Evolutionary conservation across 2,329 filamentous ascomycete genomes (phyloP).

Genomic region (Botrytis squamosa): DNA sequence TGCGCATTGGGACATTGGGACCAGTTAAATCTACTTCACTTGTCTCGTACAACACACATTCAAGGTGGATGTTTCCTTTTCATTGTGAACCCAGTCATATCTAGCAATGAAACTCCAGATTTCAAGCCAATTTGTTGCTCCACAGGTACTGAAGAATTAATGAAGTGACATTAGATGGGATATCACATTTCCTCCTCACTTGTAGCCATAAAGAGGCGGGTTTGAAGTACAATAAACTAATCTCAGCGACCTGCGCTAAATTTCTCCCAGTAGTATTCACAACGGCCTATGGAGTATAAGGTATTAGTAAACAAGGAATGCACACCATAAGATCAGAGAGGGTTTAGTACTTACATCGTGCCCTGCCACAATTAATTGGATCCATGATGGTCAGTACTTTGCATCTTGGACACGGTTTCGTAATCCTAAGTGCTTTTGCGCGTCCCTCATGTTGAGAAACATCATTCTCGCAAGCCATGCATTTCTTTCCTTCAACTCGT

Average conservation of each 20-base stretch:
- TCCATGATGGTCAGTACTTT: not conserved
- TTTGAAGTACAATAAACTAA: not conserved
- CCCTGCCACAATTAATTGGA: not conserved
- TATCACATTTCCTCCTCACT: not conserved
- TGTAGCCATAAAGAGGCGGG: not conserved
- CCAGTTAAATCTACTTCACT: not conserved
- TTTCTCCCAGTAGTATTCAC: not conserved
- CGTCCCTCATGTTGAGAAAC: too few species aligned
- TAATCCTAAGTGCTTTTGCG: not conserved
- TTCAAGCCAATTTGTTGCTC: not conserved
- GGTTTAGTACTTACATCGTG: not conserved
- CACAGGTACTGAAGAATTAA: not conserved
- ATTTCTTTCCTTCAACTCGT: not conserved
- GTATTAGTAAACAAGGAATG: not conserved
- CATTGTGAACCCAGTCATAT: not conserved
- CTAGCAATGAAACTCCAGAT: not conserved
- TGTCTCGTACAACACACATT: too few species aligned
- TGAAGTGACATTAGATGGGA: not conserved
- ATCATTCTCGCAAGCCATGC: not conserved
- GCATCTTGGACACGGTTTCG: slow-evolving; percentile 5
- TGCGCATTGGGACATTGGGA: too few species aligned
- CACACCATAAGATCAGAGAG: too few species aligned
- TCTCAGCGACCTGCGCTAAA: not conserved
- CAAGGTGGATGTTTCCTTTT: not conserved
- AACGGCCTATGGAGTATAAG: not conserved